These are phyloP conservation scores for Thermomyces lanuginosus DNA, from an alignment of 2,329 filamentous ascomycete genomes.

Conservation along the genomic window DNA sequence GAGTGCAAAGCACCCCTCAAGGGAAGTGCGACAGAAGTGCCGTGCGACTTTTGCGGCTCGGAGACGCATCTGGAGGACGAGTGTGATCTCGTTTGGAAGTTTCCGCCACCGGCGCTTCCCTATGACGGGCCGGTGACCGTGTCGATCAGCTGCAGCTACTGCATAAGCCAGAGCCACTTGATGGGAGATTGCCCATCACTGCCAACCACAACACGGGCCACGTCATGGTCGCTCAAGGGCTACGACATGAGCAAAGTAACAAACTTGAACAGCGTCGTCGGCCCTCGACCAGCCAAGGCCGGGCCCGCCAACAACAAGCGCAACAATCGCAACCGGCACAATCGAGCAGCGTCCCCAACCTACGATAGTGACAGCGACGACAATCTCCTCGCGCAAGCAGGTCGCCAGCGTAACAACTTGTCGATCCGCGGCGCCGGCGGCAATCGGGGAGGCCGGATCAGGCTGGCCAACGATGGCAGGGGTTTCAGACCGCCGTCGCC, in stretches of 20 bases:
- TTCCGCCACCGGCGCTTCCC: slow-evolving; percentile 13
- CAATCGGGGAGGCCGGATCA: no score
- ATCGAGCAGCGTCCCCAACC: slow-evolving; percentile 14
- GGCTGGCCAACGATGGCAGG: no score
- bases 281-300: slow-evolving; percentile 6
- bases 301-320: slow-evolving; percentile 8
- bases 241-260: slow-evolving; percentile 22
- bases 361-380: slow-evolving; percentile 23
- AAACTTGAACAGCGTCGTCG: slow-evolving; percentile 20
- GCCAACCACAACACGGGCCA: slow-evolving; percentile 13
- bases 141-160: slow-evolving; percentile 30
- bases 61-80: slow-evolving; percentile 41
- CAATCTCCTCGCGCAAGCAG: no score
- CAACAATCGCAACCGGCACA: slow-evolving; percentile 9
- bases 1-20: slow-evolving; percentile 44
- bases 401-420: no score
- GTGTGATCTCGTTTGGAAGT: slow-evolving; percentile 45
- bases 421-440: no score
- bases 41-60: slow-evolving; percentile 46
- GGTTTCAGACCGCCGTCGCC: no score
- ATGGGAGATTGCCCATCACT: slow-evolving; percentile 29
- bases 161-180: slow-evolving; percentile 27
- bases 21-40: slow-evolving; percentile 35
- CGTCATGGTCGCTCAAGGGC: slow-evolving; percentile 24
- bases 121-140: slow-evolving; percentile 17